Evolutionary conservation across 176 grass and related monocot species (phyloP), one percentile per base, ranked within the genome.

Genomic region (Rhynchospora tenuis): DNA sequence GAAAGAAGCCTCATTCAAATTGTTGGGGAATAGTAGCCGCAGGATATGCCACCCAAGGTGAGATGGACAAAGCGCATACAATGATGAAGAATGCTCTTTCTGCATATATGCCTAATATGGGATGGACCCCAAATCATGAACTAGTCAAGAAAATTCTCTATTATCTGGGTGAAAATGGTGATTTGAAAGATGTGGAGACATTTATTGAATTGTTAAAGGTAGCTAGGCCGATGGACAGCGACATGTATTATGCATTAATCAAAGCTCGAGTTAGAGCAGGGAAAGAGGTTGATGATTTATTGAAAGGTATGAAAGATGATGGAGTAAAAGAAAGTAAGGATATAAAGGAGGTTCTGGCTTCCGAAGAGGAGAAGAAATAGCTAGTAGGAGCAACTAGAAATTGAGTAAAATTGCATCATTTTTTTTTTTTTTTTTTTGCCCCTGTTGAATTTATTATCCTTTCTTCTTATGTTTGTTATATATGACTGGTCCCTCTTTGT

Each of bases 11-110:
- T 47, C 29, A 80, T 81, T 84, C 94, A 17, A 81, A 59, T 74
- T 89, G 94, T 83, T 97, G 92, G 94, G 83, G 45, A 31, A 91
- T 94, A 28, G 85, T 94, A 31, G 94, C 92, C 59, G 73, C 76
- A 7, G 92, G 92, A 64, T 97, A 94, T 42, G 88, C 78, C 2
- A 85, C 88, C 42, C 92, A 91, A 80, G 85, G 87, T 45, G 72
- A 89, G 79, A 81, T 31, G 11, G 80, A 16, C 2, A 97, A 97
- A 66, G 87, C 92, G 13, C 86, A 94, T 73, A 88, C 94, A 82
- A 73, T 94, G 12, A 92, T 81, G 22, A 94, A 91, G 60, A 91
- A 91, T 63, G 94, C 90, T 14, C 88, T 97, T 0, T 77, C 42
- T 55, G 88, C 88, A 8, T 92, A 91, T 46, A 13, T 9, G 59